Base-by-base conservation (phyloP, 2,329 filamentous ascomycete species). In the Xylariales sp. region DNA sequence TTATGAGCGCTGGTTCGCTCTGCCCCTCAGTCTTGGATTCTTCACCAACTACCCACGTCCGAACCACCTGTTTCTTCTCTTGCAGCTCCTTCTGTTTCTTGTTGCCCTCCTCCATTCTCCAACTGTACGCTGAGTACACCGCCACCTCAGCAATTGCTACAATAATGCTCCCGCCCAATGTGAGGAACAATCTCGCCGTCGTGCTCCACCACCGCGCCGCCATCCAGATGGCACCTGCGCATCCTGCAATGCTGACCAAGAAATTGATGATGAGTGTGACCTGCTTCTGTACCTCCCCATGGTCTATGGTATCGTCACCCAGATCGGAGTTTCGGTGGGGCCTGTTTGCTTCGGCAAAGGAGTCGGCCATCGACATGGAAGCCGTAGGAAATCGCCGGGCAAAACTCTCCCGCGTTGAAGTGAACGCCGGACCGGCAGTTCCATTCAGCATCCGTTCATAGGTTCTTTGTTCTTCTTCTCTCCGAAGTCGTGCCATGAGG, bases 251-350 rank as follows among this genome's bases (percentile, higher is more conserved):
- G 36, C 88, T 95, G 37, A 95, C 72, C 27, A 96, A 66, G 35
- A 97, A 88, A 59, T 97, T 98, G 52, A 95, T 73, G 36, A 97
- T 88, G 6, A 97, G 70, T 29, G 85, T 81, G 40, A 93, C 66
- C 53, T 93, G 88, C n/a, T 85, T 74, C 56, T 91, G 84, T 2
- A 93, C 71, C 43, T 93, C 86, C 24, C 76, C 74, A 46, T 81
- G 82, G 3, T 80, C 82, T 3, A 85, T 65, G 2, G 83, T 81
- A 44, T 88, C 84, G 46, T 78, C 71, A 47, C 62, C 65, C 5
- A 67, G 53, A 41, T 74, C 74, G 18, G 63, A 61, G 14, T 62
- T 56, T 28, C 58, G 68, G 17, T 57, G 63, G 0, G 70, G 70
- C 7, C 62, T 65, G 46, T 77, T 74, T 24, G 68, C 71, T 44